Percentiles rank a stretch among this genome's conserved stretches.
Evolutionary conservation across 192 early-diverging fungal genomes (phyloP).

Genomic region (Diversispora eburnea): DNA sequence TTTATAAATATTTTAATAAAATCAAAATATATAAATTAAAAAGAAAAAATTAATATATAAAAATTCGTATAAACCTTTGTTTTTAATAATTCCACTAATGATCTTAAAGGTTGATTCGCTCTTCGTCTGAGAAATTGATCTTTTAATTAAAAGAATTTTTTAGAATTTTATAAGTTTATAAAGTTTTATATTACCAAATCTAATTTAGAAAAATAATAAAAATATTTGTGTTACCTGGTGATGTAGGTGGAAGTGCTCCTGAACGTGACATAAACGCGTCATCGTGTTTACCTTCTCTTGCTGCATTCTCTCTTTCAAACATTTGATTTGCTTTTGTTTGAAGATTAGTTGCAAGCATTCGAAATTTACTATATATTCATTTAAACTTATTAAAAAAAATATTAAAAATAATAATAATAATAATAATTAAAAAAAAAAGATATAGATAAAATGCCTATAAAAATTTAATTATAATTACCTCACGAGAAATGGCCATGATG

Average conservation of each 20-base stretch:
- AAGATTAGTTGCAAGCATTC: slow-evolving; percentile 47
- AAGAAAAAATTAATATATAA: not conserved
- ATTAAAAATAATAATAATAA: not conserved
- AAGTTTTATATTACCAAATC: not conserved
- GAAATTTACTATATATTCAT: slow-evolving; percentile 46
- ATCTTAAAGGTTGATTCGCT: slow-evolving; percentile 47
- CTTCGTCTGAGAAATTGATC: slow-evolving; percentile 52
- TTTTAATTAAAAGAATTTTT: slow-evolving; percentile 21
- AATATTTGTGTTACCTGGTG: slow-evolving; percentile 32
- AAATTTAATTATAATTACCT: slow-evolving; percentile 37
- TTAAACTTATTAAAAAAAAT: not conserved
- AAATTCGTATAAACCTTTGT: slow-evolving; percentile 37
- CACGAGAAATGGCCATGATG: slow-evolving; percentile 65
- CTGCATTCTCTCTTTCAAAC: slow-evolving; percentile 43
- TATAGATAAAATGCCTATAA: slow-evolving; percentile 1
- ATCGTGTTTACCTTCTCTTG: slow-evolving; percentile 27
- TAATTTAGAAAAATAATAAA: not conserved
- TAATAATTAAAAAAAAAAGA: not conserved
- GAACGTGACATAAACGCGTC: slow-evolving; percentile 29
- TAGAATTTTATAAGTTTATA: not conserved
- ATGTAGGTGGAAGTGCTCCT: slow-evolving; percentile 36
- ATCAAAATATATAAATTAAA: not conserved
- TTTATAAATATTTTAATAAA: slow-evolving; percentile 11
- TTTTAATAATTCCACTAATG: slow-evolving; percentile 48
- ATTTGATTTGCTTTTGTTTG: slow-evolving; percentile 43